A percentile compares a stretch with the other conserved stretches of the same genome.
Conservation (phyloP, 2,329 filamentous ascomycete species). For the Xylariaceae sp. region DNA sequence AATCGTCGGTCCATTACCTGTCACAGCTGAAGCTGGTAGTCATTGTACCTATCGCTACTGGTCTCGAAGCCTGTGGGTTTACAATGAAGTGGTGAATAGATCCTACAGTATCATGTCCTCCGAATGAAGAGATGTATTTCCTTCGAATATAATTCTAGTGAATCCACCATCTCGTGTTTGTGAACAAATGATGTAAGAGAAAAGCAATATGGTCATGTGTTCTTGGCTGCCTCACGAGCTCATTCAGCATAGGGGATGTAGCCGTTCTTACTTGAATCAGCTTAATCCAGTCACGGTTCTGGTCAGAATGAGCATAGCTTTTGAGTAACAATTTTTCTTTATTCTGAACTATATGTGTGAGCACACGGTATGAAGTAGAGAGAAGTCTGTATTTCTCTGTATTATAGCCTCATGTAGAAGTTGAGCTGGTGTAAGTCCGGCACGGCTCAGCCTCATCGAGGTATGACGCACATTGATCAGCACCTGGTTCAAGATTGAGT, state of each 20-base stretch:
- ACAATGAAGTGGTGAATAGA: constrained; percentile 1
- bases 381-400: too few species aligned
- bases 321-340: too few species aligned
- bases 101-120: neutral
- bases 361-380: too few species aligned
- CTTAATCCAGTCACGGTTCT: too few species aligned
- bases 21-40: too few species aligned
- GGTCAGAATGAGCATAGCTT: too few species aligned
- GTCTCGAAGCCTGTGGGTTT: neutral
- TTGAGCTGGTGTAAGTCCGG: neutral
- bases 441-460: neutral
- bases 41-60: neutral
- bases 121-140: neutral
- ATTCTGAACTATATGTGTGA: too few species aligned
- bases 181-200: neutral
- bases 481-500: neutral
- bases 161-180: neutral
- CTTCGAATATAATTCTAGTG: neutral
- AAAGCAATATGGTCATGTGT: neutral
- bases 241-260: too few species aligned
- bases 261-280: too few species aligned
- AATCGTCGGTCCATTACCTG: too few species aligned
- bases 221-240: neutral
- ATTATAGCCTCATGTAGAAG: neutral
- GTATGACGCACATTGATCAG: constrained; percentile 16